phyloP scores from a whole-genome alignment of 2,329 filamentous ascomycete genomes.

The Lachnellula subtilissima region DNA sequence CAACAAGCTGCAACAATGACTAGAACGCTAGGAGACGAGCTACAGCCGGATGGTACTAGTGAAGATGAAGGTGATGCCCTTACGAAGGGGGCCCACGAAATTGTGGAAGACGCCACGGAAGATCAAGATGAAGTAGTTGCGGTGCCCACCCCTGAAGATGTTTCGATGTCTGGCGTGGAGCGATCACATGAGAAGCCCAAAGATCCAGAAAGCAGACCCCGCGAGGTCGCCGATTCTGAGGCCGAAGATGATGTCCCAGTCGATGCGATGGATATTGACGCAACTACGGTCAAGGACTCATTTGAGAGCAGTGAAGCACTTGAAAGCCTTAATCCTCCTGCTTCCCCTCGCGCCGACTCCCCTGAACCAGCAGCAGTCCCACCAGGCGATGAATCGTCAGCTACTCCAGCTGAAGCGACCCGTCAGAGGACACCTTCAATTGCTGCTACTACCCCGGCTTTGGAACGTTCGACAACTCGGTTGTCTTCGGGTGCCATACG shows the following conservation, averaged over 20 bases:
- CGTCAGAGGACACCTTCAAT: conserved; percentile 24
- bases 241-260: conserved; percentile 19
- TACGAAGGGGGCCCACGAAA: conserved; percentile 20
- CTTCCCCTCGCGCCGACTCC: conserved; percentile 3
- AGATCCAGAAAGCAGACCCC: conserved; percentile 6
- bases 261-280: conserved; percentile 28
- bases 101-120: conserved; percentile 24
- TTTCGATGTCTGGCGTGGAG: conserved; percentile 12
- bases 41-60: neutral
- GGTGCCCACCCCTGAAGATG: conserved; percentile 20
- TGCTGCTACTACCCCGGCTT: conserved; percentile 32
- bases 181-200: conserved; percentile 5
- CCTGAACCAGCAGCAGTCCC: conserved; percentile 5
- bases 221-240: conserved; percentile 28
- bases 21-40: neutral
- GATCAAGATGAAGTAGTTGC: conserved; percentile 25
- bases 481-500: conserved; percentile 66
- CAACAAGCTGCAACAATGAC: conserved; percentile 30
- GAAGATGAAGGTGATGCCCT: conserved; percentile 2
- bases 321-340: conserved; percentile 3
- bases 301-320: conserved; percentile 19
- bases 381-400: conserved; percentile 6
- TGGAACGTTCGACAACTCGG: conserved; percentile 60
- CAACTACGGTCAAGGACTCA: conserved; percentile 24
- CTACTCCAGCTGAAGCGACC: conserved; percentile 15